A percentile compares a stretch with the other conserved stretches of the same genome.
phyloP scores from a whole-genome alignment of 2,329 filamentous ascomycete genomes.

The Pestalotiopsis sp. region DNA sequence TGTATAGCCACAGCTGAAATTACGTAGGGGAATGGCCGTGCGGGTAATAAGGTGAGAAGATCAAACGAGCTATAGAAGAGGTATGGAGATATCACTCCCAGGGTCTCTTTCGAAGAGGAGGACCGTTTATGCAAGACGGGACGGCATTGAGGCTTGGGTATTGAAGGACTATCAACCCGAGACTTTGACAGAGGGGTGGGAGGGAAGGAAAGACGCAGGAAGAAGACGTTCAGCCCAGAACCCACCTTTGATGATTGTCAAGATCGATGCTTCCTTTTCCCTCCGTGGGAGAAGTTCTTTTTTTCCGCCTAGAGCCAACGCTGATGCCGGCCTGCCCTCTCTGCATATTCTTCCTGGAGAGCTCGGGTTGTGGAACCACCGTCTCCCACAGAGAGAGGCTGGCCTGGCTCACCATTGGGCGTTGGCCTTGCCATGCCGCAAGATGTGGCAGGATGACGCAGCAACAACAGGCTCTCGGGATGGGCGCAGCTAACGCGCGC shows the following conservation, averaged over 20 bases:
- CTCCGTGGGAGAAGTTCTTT: background rate
- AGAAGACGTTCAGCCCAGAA: background rate
- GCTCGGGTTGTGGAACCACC: background rate
- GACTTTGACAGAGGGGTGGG: background rate
- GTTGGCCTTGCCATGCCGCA: constrained; percentile 1
- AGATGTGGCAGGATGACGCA: constrained; percentile 11
- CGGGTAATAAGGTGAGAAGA: constrained; percentile 10
- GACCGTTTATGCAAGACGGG: constrained; percentile 2
- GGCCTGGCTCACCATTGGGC: background rate
- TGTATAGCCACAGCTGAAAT: background rate
- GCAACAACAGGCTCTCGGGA: constrained; percentile 5
- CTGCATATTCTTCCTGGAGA: background rate
- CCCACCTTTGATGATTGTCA: background rate
- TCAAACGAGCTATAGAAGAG: constrained; percentile 15
- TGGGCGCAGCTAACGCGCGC: constrained; percentile 7
- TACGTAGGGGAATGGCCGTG: constrained; percentile 3
- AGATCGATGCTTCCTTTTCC: background rate
- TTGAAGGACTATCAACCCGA: background rate
- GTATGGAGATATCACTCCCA: constrained; percentile 12
- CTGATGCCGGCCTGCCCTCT: background rate
- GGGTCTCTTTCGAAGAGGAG: constrained; percentile 7
- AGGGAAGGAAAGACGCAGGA: background rate
- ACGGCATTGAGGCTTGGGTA: background rate
- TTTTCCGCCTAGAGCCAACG: background rate
- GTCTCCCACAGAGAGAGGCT: background rate